These are phyloP conservation scores for Dipteronia sinensis DNA, from an alignment of 345 rosid genomes.

Conservation along the genomic window DNA sequence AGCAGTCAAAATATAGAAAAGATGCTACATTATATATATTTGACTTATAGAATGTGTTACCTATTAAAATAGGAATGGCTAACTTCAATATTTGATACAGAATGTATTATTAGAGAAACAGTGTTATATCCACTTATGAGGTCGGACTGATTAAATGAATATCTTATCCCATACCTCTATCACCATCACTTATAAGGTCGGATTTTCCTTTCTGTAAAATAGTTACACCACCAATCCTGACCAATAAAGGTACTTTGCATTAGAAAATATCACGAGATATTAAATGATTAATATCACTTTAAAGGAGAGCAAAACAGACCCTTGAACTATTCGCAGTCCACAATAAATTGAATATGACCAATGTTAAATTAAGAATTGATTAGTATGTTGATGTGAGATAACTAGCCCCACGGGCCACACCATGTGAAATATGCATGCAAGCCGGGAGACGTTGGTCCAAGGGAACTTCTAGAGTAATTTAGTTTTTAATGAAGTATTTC, in stretches of 20 bases:
- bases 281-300: neutral
- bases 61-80: neutral
- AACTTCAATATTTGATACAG: neutral
- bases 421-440: neutral
- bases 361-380: neutral
- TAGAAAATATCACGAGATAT: constrained; percentile 17
- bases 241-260: constrained; percentile 10
- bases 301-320: neutral
- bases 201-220: constrained; percentile 81
- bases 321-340: neutral
- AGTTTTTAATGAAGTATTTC: neutral
- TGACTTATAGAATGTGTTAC: neutral
- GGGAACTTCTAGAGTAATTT: neutral
- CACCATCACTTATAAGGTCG: constrained; percentile 81
- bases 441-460: neutral
- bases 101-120: neutral
- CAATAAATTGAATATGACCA: neutral
- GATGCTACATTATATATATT: neutral
- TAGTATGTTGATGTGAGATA: neutral
- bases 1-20: neutral
- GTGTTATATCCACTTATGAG: no score
- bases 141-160: neutral
- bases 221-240: constrained; percentile 90
- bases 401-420: neutral
- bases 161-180: constrained; percentile 50